Percentiles rank a stretch among this genome's conserved stretches.
Conservation (phyloP, 306 rosid species). For the Senna tora region DNA sequence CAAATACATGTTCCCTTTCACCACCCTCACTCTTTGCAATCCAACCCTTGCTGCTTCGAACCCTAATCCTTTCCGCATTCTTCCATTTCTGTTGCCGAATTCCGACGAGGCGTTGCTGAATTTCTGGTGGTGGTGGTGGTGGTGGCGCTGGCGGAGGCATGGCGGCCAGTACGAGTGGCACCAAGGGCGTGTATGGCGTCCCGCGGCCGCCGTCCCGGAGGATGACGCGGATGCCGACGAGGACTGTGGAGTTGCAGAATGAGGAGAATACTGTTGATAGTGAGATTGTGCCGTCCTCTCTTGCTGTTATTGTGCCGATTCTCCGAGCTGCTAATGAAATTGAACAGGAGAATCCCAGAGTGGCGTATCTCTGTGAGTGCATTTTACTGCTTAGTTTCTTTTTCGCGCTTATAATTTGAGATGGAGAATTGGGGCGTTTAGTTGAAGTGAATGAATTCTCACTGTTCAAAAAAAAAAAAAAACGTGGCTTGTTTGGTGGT, state of each 20-base stretch:
- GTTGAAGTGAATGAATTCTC: no score
- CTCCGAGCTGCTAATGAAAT: slow-evolving; percentile 90
- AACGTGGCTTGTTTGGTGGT: no score
- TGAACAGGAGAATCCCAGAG: slow-evolving; percentile 69
- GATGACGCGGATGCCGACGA: slow-evolving; percentile 54
- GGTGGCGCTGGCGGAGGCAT: slow-evolving; percentile 1
- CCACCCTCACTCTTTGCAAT: slow-evolving; percentile 44
- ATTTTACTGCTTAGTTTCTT: neutral
- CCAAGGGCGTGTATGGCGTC: slow-evolving; percentile 55
- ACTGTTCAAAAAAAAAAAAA: no score
- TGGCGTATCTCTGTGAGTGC: slow-evolving; percentile 89
- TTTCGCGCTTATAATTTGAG: neutral
- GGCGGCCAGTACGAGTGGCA: slow-evolving; percentile 89
- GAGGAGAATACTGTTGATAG: slow-evolving; percentile 66
- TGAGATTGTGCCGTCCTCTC: slow-evolving; percentile 78
- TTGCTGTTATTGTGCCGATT: slow-evolving; percentile 71
- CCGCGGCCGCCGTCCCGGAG: slow-evolving; percentile 53
- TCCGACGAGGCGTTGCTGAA: slow-evolving; percentile 9
- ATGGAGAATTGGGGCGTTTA: no score
- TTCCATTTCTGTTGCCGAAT: slow-evolving; percentile 12
- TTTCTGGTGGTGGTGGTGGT: slow-evolving; percentile 32
- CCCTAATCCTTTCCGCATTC: neutral
- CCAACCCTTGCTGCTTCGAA: slow-evolving; percentile 22
- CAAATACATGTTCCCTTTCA: slow-evolving; percentile 50
- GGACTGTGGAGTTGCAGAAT: slow-evolving; percentile 52